A percentile compares a stretch with the other conserved stretches of the same genome.
Evolutionary conservation across 768 basidiomycete genomes (phyloP).

Genomic region (Suillus hirtellus): DNA sequence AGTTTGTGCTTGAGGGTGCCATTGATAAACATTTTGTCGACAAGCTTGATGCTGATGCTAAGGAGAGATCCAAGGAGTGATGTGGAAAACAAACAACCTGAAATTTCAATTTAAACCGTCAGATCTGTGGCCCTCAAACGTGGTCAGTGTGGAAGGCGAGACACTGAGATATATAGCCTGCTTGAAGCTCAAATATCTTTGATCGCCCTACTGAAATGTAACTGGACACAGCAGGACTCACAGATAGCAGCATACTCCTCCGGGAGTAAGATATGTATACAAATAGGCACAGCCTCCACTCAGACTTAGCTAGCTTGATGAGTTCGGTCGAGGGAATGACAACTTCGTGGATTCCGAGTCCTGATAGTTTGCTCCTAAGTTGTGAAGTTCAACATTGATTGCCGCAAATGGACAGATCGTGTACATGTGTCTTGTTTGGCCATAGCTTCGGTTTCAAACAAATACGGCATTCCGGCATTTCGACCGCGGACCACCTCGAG

Average conservation of each 20-base stretch:
- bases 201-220: background rate
- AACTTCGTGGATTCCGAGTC: background rate
- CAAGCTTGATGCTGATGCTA: background rate
- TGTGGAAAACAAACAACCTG: background rate
- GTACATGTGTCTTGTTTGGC: slow-evolving; percentile 9
- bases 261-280: slow-evolving; percentile 3
- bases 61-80: slow-evolving; percentile 2
- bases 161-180: background rate
- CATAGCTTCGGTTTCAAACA: slow-evolving; percentile 4
- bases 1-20: background rate
- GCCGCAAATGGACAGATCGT: background rate
- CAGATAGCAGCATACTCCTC: slow-evolving; percentile 1
- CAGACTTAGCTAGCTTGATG: background rate
- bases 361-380: background rate
- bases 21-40: background rate
- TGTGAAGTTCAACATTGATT: slow-evolving; percentile 1
- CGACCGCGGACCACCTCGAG: too few relatives aligned
- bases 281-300: slow-evolving; percentile 1
- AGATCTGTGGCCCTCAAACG: background rate
- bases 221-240: background rate
- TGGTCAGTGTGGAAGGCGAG: background rate
- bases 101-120: background rate
- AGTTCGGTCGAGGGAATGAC: background rate
- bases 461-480: too few relatives aligned
- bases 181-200: background rate